phyloP scores from a whole-genome alignment of 202 grass and related monocot genomes.

The Musa balbisiana region DNA sequence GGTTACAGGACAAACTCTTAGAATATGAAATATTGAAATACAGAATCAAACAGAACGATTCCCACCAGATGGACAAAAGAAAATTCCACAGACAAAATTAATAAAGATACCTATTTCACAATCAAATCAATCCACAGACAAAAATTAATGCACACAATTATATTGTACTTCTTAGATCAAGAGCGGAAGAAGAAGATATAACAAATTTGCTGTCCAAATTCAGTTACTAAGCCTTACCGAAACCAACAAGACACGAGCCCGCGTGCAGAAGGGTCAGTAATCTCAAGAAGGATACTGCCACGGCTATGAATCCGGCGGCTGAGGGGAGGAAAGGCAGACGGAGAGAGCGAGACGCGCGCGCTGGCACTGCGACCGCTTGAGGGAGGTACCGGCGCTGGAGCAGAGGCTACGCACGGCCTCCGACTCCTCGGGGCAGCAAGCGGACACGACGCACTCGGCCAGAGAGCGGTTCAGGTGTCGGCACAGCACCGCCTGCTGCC shows the following conservation, averaged over 20 bases:
- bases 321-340: constrained; percentile 67
- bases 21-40: no score
- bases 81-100: no score
- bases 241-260: no score
- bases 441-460: constrained; percentile 60
- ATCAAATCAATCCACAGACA: no score
- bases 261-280: neutral
- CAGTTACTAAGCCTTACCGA: neutral
- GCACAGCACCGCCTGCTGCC: constrained; percentile 42
- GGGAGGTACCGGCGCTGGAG: constrained; percentile 43
- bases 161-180: neutral
- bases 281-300: neutral
- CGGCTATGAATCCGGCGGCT: constrained; percentile 9
- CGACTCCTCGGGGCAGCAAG: constrained; percentile 53
- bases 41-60: no score
- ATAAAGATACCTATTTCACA: no score
- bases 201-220: neutral
- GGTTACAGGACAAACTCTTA: no score
- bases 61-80: no score
- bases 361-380: constrained; percentile 73
- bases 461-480: constrained; percentile 75
- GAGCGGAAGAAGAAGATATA: neutral
- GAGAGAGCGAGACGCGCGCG: constrained; percentile 55
- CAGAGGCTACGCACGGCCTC: constrained; percentile 64
- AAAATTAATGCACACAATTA: no score